Percentiles rank a stretch among this genome's conserved stretches.
Evolutionary conservation across 2,329 filamentous ascomycete species (phyloP).

Genomic region (Talaromyces sp.): DNA sequence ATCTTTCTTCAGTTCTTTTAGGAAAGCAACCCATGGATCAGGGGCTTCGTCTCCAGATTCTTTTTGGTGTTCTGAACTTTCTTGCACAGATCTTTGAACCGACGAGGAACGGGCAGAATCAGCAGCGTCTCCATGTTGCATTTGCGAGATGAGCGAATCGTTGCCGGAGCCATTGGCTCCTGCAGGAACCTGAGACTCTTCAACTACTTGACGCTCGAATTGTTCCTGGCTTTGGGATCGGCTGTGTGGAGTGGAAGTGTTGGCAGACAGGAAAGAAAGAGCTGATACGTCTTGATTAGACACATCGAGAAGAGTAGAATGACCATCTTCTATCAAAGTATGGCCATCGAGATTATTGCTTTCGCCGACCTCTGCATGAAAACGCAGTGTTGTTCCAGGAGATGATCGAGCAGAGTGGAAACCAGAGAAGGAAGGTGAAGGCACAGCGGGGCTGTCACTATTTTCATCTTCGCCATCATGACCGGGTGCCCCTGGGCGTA

Average conservation of each 20-base stretch:
- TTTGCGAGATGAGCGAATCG: slow-evolving; percentile 20
- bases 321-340: slow-evolving; percentile 22
- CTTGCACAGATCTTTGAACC: slow-evolving; percentile 3
- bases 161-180: slow-evolving; percentile 11
- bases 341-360: slow-evolving; percentile 20
- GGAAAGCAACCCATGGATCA: background rate
- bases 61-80: background rate
- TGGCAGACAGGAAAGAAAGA: slow-evolving; percentile 23
- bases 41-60: background rate
- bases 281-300: slow-evolving; percentile 18
- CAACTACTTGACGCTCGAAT: slow-evolving; percentile 22
- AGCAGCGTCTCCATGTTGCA: slow-evolving; percentile 11
- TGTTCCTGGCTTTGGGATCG: slow-evolving; percentile 11
- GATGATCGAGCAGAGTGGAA: slow-evolving; percentile 26
- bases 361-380: slow-evolving; percentile 6
- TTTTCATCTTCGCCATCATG: slow-evolving; percentile 15
- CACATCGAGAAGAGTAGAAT: slow-evolving; percentile 7
- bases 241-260: slow-evolving; percentile 16
- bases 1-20: background rate
- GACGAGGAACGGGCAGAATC: slow-evolving; percentile 1
- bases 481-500: slow-evolving; percentile 7
- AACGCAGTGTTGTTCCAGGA: slow-evolving; percentile 16
- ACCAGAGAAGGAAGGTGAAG: slow-evolving; percentile 25
- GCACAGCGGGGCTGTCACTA: slow-evolving; percentile 18
- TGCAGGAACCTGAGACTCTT: slow-evolving; percentile 4